phyloP scores from a whole-genome alignment of 2,329 filamentous ascomycete genomes.

The Ceratocystis diversiconidia region DNA sequence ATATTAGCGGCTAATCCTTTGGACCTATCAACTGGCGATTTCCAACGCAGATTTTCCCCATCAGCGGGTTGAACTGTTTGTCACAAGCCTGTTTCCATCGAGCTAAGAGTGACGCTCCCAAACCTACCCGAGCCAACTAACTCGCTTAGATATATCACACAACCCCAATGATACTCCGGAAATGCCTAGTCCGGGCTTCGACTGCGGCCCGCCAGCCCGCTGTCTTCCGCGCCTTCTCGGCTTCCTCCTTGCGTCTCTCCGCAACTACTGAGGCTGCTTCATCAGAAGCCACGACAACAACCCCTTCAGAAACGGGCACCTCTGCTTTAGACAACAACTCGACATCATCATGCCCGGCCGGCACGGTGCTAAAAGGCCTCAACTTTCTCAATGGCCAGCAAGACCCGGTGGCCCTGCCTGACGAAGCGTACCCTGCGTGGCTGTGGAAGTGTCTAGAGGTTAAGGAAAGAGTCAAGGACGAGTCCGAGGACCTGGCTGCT shows the following conservation, averaged over 20 bases:
- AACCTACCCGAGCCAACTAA: neutral
- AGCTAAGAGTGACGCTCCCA: neutral
- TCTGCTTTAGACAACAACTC: conserved; percentile 19
- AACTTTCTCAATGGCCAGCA: conserved; percentile 62
- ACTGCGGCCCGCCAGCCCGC: conserved; percentile 9
- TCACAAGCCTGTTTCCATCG: neutral
- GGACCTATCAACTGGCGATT: conserved; percentile 1
- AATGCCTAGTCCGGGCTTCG: conserved; percentile 4
- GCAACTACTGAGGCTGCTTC: conserved; percentile 4
- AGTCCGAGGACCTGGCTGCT: conserved; percentile 41
- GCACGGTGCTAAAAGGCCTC: conserved; percentile 56
- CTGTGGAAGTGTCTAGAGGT: conserved; percentile 59
- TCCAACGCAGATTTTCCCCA: conserved; percentile 13
- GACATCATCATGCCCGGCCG: conserved; percentile 42
- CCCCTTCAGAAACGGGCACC: conserved; percentile 21
- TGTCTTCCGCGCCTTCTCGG: conserved; percentile 12
- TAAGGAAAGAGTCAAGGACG: conserved; percentile 38
- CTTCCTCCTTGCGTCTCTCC: conserved; percentile 7
- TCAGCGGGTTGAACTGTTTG: neutral
- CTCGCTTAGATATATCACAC: neutral
- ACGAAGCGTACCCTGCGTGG: conserved; percentile 68
- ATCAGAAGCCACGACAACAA: neutral
- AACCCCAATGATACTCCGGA: conserved; percentile 21
- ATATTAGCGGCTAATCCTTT: neutral
- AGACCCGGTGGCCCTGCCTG: conserved; percentile 59